A percentile compares a stretch with the other conserved stretches of the same genome.
Conservation (phyloP, 306 rosid species). For the Vachellia collinsii region DNA sequence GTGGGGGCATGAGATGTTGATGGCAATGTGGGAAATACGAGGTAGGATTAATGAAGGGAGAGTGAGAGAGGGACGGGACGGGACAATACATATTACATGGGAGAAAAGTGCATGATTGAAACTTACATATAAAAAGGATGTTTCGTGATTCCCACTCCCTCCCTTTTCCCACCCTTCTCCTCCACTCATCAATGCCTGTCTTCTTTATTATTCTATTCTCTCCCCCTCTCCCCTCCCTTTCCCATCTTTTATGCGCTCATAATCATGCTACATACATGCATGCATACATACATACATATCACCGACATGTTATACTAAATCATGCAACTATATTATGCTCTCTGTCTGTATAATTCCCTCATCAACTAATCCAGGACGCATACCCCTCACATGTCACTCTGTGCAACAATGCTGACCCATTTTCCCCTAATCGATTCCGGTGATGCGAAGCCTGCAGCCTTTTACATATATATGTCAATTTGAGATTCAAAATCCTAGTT, state of each 20-base stretch:
- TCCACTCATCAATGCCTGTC: constrained; percentile 1
- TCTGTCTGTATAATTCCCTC: not conserved
- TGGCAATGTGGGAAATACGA: not conserved
- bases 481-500: not conserved
- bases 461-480: not conserved
- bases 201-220: not conserved
- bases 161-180: not conserved
- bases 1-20: not conserved
- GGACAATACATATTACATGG: too few species aligned
- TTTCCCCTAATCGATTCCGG: too few species aligned
- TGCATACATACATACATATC: not conserved
- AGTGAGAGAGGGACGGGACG: not conserved
- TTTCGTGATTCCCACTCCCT: constrained; percentile 10
- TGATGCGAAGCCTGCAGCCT: not conserved
- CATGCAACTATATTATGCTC: not conserved
- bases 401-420: too few species aligned
- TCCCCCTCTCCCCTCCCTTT: not conserved
- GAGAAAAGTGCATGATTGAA: not conserved
- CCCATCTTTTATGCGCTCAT: not conserved
- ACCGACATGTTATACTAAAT: not conserved
- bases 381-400: too few species aligned
- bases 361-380: too few species aligned
- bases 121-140: not conserved
- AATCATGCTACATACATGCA: not conserved
- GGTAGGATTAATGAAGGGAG: not conserved